These are phyloP conservation scores for Ceratocystis variospora DNA, from an alignment of 2,329 filamentous ascomycete genomes.

Conservation along the genomic window DNA sequence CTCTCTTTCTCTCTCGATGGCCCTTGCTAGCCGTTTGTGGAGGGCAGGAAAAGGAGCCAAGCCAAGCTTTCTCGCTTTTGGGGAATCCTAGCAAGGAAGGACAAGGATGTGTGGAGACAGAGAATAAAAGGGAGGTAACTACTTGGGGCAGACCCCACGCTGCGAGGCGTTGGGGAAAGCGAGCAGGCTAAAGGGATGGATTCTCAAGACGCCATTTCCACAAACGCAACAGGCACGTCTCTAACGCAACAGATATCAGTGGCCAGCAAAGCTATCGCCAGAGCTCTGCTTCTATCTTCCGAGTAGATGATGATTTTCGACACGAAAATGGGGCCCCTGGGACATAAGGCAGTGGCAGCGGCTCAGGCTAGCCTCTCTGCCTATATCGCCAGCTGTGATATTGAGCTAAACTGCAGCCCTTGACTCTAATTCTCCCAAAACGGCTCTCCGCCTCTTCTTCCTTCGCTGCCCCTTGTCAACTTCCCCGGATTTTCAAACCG, in stretches of 20 bases:
- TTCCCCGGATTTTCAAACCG: slow-evolving; percentile 9
- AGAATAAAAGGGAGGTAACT: not conserved
- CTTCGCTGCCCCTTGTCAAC: not conserved
- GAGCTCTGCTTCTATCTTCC: not conserved
- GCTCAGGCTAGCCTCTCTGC: not conserved
- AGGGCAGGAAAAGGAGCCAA: not conserved
- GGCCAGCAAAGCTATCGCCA: not conserved
- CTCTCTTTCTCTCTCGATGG: not conserved
- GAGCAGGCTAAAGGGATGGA: not conserved
- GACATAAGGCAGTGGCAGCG: too few species aligned
- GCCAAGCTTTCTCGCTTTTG: not conserved
- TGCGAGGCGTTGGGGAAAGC: not conserved
- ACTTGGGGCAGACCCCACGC: too few species aligned
- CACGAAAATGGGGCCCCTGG: too few species aligned
- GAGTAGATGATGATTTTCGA: too few species aligned
- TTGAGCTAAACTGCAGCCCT: not conserved
- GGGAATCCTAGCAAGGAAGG: not conserved
- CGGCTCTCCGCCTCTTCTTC: not conserved
- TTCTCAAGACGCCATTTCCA: not conserved
- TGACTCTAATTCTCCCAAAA: not conserved
- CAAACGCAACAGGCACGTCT: not conserved
- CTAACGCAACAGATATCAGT: not conserved
- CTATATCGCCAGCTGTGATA: not conserved
- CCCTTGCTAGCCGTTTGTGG: not conserved
- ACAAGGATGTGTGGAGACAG: not conserved